phyloP scores from a whole-genome alignment of 345 rosid species.

The Boechera divaricarpa region DNA sequence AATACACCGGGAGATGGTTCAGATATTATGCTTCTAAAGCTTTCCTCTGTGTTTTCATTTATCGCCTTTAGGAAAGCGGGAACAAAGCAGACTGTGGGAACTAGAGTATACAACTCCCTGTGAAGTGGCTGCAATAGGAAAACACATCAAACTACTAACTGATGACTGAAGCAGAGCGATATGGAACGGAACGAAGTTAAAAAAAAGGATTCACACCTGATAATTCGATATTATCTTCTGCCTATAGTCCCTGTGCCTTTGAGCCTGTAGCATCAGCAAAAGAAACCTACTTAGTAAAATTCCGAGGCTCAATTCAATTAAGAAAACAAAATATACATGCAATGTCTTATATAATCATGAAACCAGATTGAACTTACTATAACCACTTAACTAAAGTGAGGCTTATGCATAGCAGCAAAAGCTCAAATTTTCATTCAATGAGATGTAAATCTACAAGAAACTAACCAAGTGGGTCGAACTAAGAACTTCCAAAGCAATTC shows the following conservation, averaged over 20 bases:
- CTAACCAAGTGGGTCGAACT: neutral
- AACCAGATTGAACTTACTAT: neutral
- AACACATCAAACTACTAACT: slow-evolving; percentile 25
- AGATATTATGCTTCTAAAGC: slow-evolving; percentile 73
- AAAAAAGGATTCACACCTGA: slow-evolving; percentile 56
- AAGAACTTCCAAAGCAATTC: slow-evolving; percentile 4
- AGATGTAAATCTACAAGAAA: slow-evolving; percentile 6
- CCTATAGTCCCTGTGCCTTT: slow-evolving; percentile 81
- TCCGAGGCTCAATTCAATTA: neutral
- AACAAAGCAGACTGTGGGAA: slow-evolving; percentile 60
- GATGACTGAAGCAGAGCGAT: slow-evolving; percentile 1
- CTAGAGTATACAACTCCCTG: slow-evolving; percentile 64
- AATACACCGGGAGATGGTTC: slow-evolving; percentile 80
- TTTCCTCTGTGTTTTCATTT: slow-evolving; percentile 66
- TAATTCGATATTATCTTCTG: slow-evolving; percentile 71
- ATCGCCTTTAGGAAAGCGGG: slow-evolving; percentile 75
- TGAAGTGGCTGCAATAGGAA: slow-evolving; percentile 70
- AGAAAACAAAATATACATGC: slow-evolving; percentile 2
- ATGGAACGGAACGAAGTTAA: slow-evolving; percentile 13
- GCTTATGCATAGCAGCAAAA: neutral
- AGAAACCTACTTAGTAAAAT: neutral
- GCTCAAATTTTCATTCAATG: neutral
- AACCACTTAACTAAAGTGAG: neutral
- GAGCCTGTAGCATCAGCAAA: slow-evolving; percentile 53
- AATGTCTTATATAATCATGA: neutral